A percentile compares a stretch with the other conserved stretches of the same genome.
Evolutionary conservation across 345 rosid species (phyloP).

Genomic region (Pistacia integerrima): DNA sequence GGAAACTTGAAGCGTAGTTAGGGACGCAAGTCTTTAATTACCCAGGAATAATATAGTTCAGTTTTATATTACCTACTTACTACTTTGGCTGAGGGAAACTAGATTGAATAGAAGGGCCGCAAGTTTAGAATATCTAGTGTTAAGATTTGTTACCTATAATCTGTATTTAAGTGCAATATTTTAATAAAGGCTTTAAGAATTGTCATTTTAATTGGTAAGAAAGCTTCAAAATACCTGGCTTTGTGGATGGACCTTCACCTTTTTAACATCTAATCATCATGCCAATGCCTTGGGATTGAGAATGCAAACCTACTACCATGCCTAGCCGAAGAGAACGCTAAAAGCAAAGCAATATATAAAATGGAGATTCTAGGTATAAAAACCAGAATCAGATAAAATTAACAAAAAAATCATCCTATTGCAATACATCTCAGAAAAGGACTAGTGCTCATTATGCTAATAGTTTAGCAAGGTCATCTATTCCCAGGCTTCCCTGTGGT

Average conservation of each 20-base stretch:
- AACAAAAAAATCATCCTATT: not conserved
- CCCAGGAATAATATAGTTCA: not conserved
- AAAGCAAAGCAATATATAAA: not conserved
- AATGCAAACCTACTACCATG: too few relatives aligned
- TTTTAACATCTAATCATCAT: not conserved
- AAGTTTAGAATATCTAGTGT: too few relatives aligned
- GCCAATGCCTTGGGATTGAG: not conserved
- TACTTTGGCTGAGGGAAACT: not conserved
- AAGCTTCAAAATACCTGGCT: not conserved
- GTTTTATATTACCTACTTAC: too few relatives aligned
- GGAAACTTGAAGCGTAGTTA: not conserved
- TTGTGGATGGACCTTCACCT: not conserved
- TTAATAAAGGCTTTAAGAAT: too few relatives aligned
- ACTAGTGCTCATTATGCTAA: conserved; percentile 39
- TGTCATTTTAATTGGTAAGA: too few relatives aligned
- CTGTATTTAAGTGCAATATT: too few relatives aligned
- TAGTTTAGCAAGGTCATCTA: conserved; percentile 91
- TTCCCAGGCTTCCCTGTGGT: conserved; percentile 59
- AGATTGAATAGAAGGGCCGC: not conserved
- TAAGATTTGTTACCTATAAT: too few relatives aligned
- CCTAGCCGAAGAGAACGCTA: too few relatives aligned
- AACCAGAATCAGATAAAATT: not conserved
- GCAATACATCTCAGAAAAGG: conserved; percentile 11
- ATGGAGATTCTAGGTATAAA: not conserved
- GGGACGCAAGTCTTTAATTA: not conserved